These are phyloP conservation scores for Microcera coccophila DNA, from an alignment of 2,329 filamentous ascomycete genomes.

Conservation along the genomic window DNA sequence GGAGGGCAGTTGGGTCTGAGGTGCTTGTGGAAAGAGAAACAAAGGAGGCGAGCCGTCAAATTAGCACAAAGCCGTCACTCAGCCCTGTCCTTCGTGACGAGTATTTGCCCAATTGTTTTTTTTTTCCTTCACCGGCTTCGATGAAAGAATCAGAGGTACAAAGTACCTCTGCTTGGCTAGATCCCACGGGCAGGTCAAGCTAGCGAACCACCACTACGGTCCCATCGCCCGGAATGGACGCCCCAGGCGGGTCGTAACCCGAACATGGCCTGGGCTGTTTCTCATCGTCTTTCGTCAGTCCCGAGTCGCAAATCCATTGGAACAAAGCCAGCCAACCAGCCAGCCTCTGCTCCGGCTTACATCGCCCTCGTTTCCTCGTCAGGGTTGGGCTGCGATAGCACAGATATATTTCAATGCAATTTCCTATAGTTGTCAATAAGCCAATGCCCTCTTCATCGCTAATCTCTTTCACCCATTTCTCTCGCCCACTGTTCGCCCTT, in stretches of 20 bases:
- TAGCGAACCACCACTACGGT: slow-evolving; percentile 23
- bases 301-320: too few relatives aligned
- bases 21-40: too few relatives aligned
- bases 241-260: slow-evolving; percentile 25
- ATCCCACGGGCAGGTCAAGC: slow-evolving; percentile 29
- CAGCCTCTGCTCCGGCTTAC: too few relatives aligned
- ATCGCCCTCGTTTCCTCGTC: too few relatives aligned
- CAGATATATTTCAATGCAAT: too few relatives aligned
- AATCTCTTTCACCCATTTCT: not conserved
- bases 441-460: not conserved
- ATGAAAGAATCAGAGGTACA: not conserved
- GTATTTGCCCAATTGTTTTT: slow-evolving; percentile 9
- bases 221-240: slow-evolving; percentile 20
- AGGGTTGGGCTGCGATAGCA: too few relatives aligned
- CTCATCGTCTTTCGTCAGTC: not conserved
- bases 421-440: too few relatives aligned
- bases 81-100: slow-evolving; percentile 19
- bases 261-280: slow-evolving; percentile 12
- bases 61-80: too few relatives aligned
- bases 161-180: slow-evolving; percentile 16
- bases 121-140: not conserved
- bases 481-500: not conserved
- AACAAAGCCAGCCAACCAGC: too few relatives aligned
- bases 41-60: too few relatives aligned
- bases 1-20: too few relatives aligned